Base-by-base conservation (phyloP, 495 filamentous ascomycete species). In the Hypoxylon rickii region DNA sequence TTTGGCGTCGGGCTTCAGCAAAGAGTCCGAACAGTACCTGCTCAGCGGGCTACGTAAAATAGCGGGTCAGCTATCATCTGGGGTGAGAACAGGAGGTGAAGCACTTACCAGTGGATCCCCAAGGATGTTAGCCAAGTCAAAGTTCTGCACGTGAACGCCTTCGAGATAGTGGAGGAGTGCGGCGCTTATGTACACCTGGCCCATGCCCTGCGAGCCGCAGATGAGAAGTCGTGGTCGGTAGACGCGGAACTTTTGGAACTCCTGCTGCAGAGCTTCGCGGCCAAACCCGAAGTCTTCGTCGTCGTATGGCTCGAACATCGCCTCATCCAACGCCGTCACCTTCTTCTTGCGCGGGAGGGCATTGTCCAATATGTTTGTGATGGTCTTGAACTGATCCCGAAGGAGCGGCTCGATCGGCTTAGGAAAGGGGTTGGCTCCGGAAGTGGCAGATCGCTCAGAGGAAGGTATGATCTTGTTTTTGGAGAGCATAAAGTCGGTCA, bases 401-500 rank as follows among this genome's bases (percentile, higher is more conserved):
- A 98, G 79, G 18, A 98, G 74, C 16, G 95, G 92, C 71, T 95
- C 88, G 45, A 97, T 79, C 22, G 79, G 74, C 34, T 84, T 84
- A 3, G 90, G 88, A 20, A 98, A 73, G 2, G 92, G 86, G 3
- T 83, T 79, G 51, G 93, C 91, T 7, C 84, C 86, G 13, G 92
- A 93, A 3, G 89, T 85, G 0, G 89, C 84, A 31, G 94, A 89
- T 24, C 94, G 79, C 65, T 97, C 90, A 0, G 93, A 96, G 1
- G 95, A 97, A 3, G 94, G 95, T 13, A 97, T 81, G 74, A 97
- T 90, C 68, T 93, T 96, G 70, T 96, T 96, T 67, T 95, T 80
- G 0, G 95, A 93, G 16, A 96, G 78, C 88, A 97, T 96, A 67
- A 98, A 97, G 68, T 98, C 94, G 57, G 92, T 92, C 11, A 95